Evolutionary conservation across 345 rosid species (phyloP).

Genomic region (Gossypium herbaceum): DNA sequence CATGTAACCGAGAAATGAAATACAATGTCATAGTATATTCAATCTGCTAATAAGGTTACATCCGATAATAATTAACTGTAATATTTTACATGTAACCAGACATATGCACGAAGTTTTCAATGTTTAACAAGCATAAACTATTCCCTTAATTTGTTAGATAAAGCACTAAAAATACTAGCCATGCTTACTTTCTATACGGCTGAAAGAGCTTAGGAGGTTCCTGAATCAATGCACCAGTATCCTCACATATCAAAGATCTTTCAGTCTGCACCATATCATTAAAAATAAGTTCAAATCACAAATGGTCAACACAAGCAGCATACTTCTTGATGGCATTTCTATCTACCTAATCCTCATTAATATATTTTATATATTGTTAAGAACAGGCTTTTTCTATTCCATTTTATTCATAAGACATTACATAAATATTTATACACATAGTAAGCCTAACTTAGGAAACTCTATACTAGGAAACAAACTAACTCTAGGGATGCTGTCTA

Average conservation of each 20-base stretch:
- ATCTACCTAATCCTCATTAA: background rate
- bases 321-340: background rate
- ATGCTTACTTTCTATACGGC: constrained; percentile 60
- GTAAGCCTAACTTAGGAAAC: no score
- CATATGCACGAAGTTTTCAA: background rate
- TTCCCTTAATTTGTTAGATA: background rate
- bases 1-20: background rate
- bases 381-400: no score
- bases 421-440: no score
- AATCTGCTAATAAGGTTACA: background rate
- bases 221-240: constrained; percentile 85
- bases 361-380: background rate
- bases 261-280: constrained; percentile 53
- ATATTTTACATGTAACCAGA: background rate
- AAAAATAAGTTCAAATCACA: background rate
- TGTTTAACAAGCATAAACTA: background rate
- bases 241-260: constrained; percentile 83
- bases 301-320: background rate
- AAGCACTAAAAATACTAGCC: background rate
- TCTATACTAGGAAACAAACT: no score
- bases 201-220: constrained; percentile 58
- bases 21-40: background rate
- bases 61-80: background rate
- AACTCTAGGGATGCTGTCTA: no score
- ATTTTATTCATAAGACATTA: no score